Evolutionary conservation across 805 yeast genomes (phyloP), one percentile per base, ranked within the genome.

Genomic region (Komagataella phaffii): DNA sequence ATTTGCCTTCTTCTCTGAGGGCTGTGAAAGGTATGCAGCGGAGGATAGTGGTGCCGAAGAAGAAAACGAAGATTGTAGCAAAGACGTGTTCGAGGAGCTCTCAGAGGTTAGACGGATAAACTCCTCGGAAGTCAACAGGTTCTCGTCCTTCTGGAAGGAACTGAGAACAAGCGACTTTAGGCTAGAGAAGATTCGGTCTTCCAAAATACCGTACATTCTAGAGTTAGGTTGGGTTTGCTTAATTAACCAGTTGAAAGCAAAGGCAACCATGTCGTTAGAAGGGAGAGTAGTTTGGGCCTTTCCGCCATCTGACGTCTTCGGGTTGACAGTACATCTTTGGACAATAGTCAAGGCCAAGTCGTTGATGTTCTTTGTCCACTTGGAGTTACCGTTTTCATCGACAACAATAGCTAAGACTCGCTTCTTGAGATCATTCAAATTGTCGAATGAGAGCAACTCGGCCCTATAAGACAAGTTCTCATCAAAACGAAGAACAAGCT

Each of bases 151-250:
- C 68, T 67, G 47, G 74, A 73, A 46, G 55, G 62, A 49, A 23
- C 50, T 40, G 45, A 50, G 50, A 45, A 60, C 30, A 61, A 62
- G 52, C 59, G 64, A 60, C 50, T 65, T 62, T 51, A 80, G 67
- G 52, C 73, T 76, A 56, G 74, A 73, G 64, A 81, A 80, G 17
- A 80, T 73, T 56, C 81, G 79, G 44, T 73, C 73, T 65, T 88
- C 96, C 75, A 88, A 72, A 49, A 87, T 72, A 5, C 83, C 81
- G 62, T 88, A 88, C 45, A 88, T 85, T 50, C 78, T 82, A 6
- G 91, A 81, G 54, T 72, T 72, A 49, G 96, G 96, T 66, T 88
- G 96, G 10, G 90, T 84, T 66, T 88, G 95, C 61, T 83, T 86
- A 49, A 85, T 72, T 48, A 88, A 72, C 96, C 96, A 88, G 56